Percentiles rank a stretch among this genome's conserved stretches.
phyloP scores from a whole-genome alignment of 345 rosid genomes.

The Murraya paniculata region DNA sequence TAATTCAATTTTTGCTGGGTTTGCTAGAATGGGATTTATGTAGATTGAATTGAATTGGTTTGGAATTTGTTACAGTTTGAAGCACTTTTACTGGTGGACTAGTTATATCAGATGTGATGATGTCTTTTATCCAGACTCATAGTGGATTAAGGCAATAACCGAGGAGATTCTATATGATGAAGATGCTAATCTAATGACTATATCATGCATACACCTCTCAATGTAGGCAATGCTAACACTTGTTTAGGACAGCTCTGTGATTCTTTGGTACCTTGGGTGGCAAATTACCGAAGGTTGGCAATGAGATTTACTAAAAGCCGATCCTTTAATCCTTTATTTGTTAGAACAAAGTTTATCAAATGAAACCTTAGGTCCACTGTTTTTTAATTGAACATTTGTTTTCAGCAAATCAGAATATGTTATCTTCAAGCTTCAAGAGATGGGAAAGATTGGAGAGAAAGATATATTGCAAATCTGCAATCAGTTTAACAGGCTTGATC shows the following conservation, averaged over 20 bases:
- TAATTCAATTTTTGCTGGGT: neutral
- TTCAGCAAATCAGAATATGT: slow-evolving; percentile 74
- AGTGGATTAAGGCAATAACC: neutral
- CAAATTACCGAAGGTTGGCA: neutral
- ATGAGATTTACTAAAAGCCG: neutral
- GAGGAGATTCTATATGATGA: neutral
- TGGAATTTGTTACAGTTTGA: neutral
- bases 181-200: neutral
- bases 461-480: slow-evolving; percentile 51
- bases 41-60: neutral
- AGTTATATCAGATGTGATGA: neutral
- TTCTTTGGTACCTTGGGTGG: neutral
- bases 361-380: neutral
- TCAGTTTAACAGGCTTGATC: slow-evolving; percentile 66
- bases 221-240: too few relatives aligned
- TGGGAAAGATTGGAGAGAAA: slow-evolving; percentile 59
- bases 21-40: neutral
- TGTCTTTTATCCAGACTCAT: neutral
- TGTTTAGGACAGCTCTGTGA: neutral
- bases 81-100: neutral
- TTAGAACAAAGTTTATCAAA: neutral
- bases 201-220: too few relatives aligned
- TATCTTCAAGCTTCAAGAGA: slow-evolving; percentile 70
- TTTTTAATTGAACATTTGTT: neutral
- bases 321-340: neutral